Evolutionary conservation across 176 grass and related monocot species (phyloP).

Genomic region (Saccharum officinarum): DNA sequence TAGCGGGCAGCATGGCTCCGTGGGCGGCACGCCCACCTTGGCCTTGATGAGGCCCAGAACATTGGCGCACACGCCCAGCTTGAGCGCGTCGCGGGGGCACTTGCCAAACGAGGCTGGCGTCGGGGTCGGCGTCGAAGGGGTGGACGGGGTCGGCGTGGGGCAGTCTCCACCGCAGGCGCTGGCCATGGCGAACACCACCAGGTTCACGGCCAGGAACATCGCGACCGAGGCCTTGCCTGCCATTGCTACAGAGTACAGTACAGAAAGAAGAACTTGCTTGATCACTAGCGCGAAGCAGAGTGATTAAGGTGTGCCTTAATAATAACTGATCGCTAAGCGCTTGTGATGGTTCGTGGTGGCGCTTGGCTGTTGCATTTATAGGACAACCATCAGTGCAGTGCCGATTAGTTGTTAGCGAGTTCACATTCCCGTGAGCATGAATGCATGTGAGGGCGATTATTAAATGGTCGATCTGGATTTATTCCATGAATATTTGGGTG

Average conservation of each 20-base stretch:
- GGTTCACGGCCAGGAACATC: no score
- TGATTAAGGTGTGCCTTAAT: not conserved
- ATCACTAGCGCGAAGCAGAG: slow-evolving; percentile 19
- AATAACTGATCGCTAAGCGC: not conserved
- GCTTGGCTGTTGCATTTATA: slow-evolving; percentile 12
- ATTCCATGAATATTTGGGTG: not conserved
- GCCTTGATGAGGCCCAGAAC: slow-evolving; percentile 43
- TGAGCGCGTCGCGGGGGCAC: slow-evolving; percentile 53
- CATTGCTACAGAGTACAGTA: no score
- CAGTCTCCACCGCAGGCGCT: no score
- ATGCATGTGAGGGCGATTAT: slow-evolving; percentile 13
- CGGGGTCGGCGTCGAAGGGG: not conserved
- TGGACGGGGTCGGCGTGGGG: no score
- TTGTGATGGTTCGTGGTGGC: not conserved
- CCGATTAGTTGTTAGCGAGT: not conserved
- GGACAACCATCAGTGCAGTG: not conserved
- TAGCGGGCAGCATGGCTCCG: slow-evolving; percentile 73
- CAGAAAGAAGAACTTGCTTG: not conserved
- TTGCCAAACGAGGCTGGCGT: slow-evolving; percentile 15
- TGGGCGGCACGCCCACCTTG: slow-evolving; percentile 34
- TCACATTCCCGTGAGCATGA: not conserved
- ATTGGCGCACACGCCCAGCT: slow-evolving; percentile 49
- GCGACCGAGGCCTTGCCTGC: no score
- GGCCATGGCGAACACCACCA: no score
- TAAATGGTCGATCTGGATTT: slow-evolving; percentile 12